Conservation (phyloP, 169 alveolate species). For the Plasmodium cynomolgi region DNA sequence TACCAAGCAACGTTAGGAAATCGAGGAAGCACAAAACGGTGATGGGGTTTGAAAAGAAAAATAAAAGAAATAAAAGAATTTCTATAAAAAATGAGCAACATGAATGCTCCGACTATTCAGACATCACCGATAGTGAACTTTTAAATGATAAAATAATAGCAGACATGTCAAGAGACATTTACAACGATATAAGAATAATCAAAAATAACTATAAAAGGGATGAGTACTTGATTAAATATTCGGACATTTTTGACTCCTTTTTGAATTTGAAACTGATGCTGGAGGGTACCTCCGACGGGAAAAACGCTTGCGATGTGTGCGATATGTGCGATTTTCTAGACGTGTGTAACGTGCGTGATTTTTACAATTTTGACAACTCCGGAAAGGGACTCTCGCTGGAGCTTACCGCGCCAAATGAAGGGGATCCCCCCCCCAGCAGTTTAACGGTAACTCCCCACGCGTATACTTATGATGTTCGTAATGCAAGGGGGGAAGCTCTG, state of each 20-base stretch:
- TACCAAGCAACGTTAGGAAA: not conserved
- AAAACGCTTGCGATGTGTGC: not conserved
- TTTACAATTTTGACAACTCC: not conserved
- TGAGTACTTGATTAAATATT: slow-evolving; percentile 38
- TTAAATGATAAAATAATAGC: slow-evolving; percentile 55
- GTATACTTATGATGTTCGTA: not conserved
- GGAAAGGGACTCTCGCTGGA: not conserved
- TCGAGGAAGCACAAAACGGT: slow-evolving; percentile 67
- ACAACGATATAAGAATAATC: slow-evolving; percentile 51
- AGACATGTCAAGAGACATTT: slow-evolving; percentile 56
- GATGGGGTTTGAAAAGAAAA: slow-evolving; percentile 57
- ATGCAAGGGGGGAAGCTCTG: not conserved
- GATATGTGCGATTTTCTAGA: not conserved
- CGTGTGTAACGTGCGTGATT: not conserved
- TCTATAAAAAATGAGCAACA: not conserved
- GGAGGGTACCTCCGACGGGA: not conserved
- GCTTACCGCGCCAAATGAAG: not conserved
- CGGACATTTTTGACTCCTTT: slow-evolving; percentile 63
- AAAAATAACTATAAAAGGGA: slow-evolving; percentile 57
- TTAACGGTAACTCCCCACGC: not conserved
- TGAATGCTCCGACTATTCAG: slow-evolving; percentile 5
- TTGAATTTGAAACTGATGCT: slow-evolving; percentile 33
- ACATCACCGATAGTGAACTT: slow-evolving; percentile 17
- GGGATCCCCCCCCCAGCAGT: not conserved
- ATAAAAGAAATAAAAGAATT: slow-evolving; percentile 2